Evolutionary conservation across 2,329 filamentous ascomycete genomes (phyloP).

Genomic region (Coleophoma crateriformis): DNA sequence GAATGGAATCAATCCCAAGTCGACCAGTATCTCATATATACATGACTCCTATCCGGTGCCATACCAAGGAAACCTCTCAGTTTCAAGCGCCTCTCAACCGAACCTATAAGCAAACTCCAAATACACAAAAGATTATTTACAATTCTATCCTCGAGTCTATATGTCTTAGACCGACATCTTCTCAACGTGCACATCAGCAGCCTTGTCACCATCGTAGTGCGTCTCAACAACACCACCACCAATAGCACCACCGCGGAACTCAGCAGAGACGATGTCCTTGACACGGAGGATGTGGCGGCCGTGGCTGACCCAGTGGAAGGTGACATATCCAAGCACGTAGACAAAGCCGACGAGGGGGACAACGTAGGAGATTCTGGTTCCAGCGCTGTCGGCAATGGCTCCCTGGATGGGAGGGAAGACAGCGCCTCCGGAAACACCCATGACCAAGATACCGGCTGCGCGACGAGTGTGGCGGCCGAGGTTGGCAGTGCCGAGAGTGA

Average conservation of each 20-base stretch:
- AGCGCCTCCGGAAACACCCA: constrained; percentile 67
- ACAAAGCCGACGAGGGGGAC: constrained; percentile 37
- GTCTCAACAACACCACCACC: constrained; percentile 14
- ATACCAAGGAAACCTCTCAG: no score
- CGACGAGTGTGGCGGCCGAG: constrained; percentile 73
- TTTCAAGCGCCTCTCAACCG: no score
- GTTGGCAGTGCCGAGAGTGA: constrained; percentile 70
- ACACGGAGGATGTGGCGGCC: constrained; percentile 25
- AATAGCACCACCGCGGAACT: constrained; percentile 16
- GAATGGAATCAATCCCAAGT: no score
- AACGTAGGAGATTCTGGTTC: constrained; percentile 35
- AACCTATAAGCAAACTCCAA: no score
- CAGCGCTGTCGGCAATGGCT: constrained; percentile 50
- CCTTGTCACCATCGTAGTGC: constrained; percentile 12
- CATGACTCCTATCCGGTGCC: no score
- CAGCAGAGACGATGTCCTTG: constrained; percentile 22
- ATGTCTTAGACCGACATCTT: constrained; percentile 2
- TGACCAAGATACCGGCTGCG: constrained; percentile 67
- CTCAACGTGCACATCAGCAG: constrained; percentile 8
- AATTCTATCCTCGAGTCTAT: not conserved
- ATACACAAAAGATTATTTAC: not conserved
- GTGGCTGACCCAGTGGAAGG: constrained; percentile 26
- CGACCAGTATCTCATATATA: no score
- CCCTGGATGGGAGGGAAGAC: constrained; percentile 69
- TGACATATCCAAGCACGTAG: constrained; percentile 28